phyloP scores from a whole-genome alignment of 2,329 filamentous ascomycete genomes.

The Aspergillus felis region DNA sequence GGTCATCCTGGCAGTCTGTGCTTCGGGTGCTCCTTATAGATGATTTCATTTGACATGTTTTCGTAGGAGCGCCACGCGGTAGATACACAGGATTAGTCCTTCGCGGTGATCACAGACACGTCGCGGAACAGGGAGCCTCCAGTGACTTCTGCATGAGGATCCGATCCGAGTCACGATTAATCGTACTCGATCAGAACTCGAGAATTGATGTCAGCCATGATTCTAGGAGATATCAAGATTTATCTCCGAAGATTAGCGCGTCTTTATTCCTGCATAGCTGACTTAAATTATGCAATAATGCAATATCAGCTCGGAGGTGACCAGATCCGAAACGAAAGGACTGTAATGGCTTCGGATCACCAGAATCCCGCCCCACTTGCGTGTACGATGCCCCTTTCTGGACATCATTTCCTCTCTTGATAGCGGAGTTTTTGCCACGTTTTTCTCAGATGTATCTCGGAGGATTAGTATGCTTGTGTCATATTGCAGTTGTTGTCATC shows the following conservation, averaged over 20 bases:
- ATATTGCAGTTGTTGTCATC: background rate
- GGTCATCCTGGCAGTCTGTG: background rate
- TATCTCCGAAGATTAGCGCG: background rate
- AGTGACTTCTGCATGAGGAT: background rate
- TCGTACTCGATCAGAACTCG: too few species aligned
- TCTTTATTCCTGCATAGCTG: background rate
- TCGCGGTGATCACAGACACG: background rate
- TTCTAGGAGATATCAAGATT: background rate
- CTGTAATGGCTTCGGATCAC: conserved; percentile 12
- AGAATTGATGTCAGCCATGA: too few species aligned
- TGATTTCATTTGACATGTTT: too few species aligned
- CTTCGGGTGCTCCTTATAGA: too few species aligned
- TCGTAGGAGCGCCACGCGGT: too few species aligned
- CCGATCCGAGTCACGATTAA: background rate
- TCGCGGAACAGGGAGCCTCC: background rate
- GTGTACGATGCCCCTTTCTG: background rate
- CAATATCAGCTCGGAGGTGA: conserved; percentile 8
- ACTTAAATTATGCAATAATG: background rate
- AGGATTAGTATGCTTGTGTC: too few species aligned
- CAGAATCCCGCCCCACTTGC: conserved; percentile 14
- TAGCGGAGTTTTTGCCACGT: too few species aligned
- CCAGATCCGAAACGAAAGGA: conserved; percentile 14
- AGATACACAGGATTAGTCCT: too few species aligned
- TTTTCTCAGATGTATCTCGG: too few species aligned
- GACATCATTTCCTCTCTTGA: background rate